These are phyloP conservation scores for Hyphopichia wangnamkhiaoensis DNA, from an alignment of 1,139 yeast genomes.

Conservation along the genomic window DNA sequence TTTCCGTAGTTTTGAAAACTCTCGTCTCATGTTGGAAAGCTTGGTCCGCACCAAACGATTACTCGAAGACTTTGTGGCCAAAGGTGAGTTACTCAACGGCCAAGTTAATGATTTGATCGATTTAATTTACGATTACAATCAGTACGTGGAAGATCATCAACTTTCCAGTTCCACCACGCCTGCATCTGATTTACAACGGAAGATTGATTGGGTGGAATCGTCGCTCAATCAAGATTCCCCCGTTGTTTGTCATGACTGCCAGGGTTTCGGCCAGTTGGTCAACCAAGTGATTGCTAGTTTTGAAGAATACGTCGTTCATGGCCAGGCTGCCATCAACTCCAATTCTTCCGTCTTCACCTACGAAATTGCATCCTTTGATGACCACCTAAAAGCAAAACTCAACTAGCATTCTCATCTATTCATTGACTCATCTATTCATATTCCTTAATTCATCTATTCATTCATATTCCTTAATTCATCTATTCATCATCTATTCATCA, in stretches of 20 bases:
- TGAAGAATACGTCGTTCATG: slow-evolving; percentile 1
- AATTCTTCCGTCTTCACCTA: background rate
- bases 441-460: no score
- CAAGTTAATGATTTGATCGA: slow-evolving; percentile 16
- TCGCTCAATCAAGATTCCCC: background rate
- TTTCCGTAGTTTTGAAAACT: slow-evolving; percentile 3
- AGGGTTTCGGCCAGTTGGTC: background rate
- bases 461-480: no score
- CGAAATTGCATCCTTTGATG: slow-evolving; percentile 5
- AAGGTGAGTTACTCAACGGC: slow-evolving; percentile 14
- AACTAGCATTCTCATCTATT: no score
- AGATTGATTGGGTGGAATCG: background rate
- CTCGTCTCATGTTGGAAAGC: slow-evolving; percentile 3
- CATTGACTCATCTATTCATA: no score
- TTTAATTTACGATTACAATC: slow-evolving; percentile 17
- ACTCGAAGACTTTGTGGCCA: slow-evolving; percentile 2
- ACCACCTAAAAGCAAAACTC: slow-evolving; percentile 5
- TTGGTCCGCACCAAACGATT: background rate
- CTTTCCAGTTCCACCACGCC: background rate
- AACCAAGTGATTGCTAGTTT: background rate
- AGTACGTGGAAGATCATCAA: slow-evolving; percentile 10
- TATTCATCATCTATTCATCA: no score
- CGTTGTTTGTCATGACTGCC: background rate
- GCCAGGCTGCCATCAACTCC: background rate
- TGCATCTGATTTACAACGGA: background rate